Base-by-base conservation (phyloP, 1,284 basidiomycete genomes). In the Pterulicium gracile region DNA sequence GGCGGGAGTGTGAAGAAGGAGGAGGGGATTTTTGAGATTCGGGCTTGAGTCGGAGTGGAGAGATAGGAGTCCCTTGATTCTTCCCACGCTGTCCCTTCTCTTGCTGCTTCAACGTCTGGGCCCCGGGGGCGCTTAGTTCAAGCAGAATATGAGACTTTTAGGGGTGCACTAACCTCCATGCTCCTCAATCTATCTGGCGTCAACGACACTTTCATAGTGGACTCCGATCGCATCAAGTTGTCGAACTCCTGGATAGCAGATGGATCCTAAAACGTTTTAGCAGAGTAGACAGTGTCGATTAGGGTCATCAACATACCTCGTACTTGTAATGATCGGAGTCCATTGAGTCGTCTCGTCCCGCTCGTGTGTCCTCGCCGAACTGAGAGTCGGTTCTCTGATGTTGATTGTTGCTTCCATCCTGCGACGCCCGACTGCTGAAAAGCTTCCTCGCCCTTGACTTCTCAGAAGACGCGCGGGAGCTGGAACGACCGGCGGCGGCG, bases 161-260 rank as follows among this genome's bases (percentile, higher is more conserved):
- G n/a, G n/a, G n/a, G n/a, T n/a, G n/a, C 35, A 58, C 65, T 61
- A 64, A 92, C 92, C 72, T 94, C 90, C 75, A 93, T 92, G 34
- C 81, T 88, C 62, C 81, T 86, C 47, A 96, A 69, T 45, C 92
- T 74, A 66, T 94, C 87, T 48, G 94, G 94, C 21, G 94, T 98
- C 50, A 97, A 72, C 43, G 91, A 95, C 56, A 98, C 84, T 62
- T 93, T 95, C 83, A 94, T 88, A 5, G 92, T 95, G 47, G 84
- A 72, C 47, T 83, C 80, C 49, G 87, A 90, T 46, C 79, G 77
- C 77, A 96, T 82, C 60, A 95, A 69, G 60, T 89, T 81, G 64
- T 96, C 92, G 61, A 96, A 96, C 61, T 93, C 88, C 50, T 84
- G 73, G 49, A 75, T 69, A 53, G 75, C 66, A 14, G 69, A 66